Evolutionary conservation across 257 asterid species (phyloP).

Genomic region (Leonotis leonurus): DNA sequence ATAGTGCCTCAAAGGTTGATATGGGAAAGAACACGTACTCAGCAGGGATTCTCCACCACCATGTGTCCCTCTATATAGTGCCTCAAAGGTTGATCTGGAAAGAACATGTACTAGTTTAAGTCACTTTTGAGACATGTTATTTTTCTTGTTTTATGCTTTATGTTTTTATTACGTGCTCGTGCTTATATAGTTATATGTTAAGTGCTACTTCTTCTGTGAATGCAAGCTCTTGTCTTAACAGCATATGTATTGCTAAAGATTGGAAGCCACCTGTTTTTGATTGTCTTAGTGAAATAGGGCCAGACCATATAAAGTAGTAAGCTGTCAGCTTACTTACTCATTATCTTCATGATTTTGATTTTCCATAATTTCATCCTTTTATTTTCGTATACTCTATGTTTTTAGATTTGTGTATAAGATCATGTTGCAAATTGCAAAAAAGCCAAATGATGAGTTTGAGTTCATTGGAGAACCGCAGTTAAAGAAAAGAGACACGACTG

Average conservation of each 20-base stretch:
- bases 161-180: too few relatives aligned
- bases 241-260: conserved; percentile 54
- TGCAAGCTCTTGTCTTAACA: conserved; percentile 45
- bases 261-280: conserved; percentile 69
- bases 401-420: conserved; percentile 51
- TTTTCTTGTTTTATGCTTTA: too few relatives aligned
- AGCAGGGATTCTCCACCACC: too few relatives aligned
- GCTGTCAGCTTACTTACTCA: conserved; percentile 15
- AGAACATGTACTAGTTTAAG: too few relatives aligned
- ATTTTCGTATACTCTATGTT: background rate
- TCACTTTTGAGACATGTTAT: too few relatives aligned
- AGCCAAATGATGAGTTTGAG: conserved; percentile 25
- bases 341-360: background rate
- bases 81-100: too few relatives aligned
- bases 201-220: conserved; percentile 33
- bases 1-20: background rate
- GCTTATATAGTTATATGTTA: too few relatives aligned
- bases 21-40: conserved; percentile 22
- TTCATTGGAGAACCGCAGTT: conserved; percentile 40
- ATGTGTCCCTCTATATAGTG: too few relatives aligned
- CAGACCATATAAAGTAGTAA: conserved; percentile 60
- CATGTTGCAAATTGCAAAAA: conserved; percentile 35
- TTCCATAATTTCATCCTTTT: background rate
- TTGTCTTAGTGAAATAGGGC: conserved; percentile 56
- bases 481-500: conserved; percentile 60